Evolutionary conservation across 2,329 filamentous ascomycete species (phyloP), one percentile per base, ranked within the genome.

Genomic region (Periconia digitata): DNA sequence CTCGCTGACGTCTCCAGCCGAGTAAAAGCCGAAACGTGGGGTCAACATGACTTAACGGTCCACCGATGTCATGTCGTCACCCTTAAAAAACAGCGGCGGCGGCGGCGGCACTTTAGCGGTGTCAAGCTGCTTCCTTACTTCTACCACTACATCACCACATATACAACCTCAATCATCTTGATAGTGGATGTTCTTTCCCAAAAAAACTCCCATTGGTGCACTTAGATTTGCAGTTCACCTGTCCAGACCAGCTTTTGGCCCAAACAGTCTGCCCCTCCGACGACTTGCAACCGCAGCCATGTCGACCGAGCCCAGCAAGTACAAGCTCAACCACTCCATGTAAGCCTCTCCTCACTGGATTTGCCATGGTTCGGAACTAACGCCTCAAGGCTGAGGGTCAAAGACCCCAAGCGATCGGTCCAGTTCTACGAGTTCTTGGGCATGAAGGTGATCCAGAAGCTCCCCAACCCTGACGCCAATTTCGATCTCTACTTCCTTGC

Each of bases 401-500:
- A 97, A 75, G 91, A 99, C 75, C 92, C 92, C 10, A 86, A 92
- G 74, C 83, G 80, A 32, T 67, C 68, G 82, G 85, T 97, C 73
- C 88, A 92, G 60, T 99, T 95, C 75, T 99, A 97, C 74, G 86
- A 96, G 69, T 89, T 90, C 72, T 82, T 99, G 16, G 94, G 94
- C 62, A 85, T 97, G 82, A 91, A 80, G 67, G 74, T 91, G 54
- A 82, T 97, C 72, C 85, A 89, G 66, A 89, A 92, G 74, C 79
- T 94, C 40, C 78, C 87, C 54, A 89, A 90, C 66, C 88, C 92
- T 13, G 91, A 96, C 51, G 84, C 84, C 72, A 96, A 95, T 68
- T 97, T 97, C 72, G 90, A 94, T 64, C 84, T 96, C 22, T 97
- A 97, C 79, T 97, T 97, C 76, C 80, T 99, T 51, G 91, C 86